These are phyloP conservation scores for Trifolium fragiferum DNA, from an alignment of 306 rosid species.

Conservation along the genomic window DNA sequence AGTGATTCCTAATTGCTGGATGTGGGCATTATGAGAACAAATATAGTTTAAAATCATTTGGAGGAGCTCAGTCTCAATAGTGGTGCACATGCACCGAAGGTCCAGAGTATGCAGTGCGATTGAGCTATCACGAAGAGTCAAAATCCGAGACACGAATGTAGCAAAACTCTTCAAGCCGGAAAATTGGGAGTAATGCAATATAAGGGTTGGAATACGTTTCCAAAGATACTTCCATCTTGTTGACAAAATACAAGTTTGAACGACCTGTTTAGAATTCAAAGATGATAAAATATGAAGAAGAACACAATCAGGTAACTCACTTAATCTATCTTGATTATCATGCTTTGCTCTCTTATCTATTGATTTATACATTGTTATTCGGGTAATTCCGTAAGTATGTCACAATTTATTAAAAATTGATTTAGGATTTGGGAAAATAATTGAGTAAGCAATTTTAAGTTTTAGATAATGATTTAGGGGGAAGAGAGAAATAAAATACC, in stretches of 20 bases:
- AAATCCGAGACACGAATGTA: not conserved
- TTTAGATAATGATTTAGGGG: too few relatives aligned
- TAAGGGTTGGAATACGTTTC: not conserved
- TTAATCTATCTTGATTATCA: constrained; percentile 14
- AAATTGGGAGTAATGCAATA: not conserved
- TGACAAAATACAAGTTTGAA: constrained; percentile 34
- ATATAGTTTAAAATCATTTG: not conserved
- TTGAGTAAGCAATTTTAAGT: too few relatives aligned
- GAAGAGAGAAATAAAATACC: too few relatives aligned
- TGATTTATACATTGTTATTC: too few relatives aligned
- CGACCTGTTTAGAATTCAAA: not conserved
- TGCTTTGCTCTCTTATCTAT: too few relatives aligned
- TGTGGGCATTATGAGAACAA: not conserved
- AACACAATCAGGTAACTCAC: constrained; percentile 31
- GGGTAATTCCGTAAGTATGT: too few relatives aligned
- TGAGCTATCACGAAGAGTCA: constrained; percentile 8
- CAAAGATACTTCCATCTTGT: constrained; percentile 26
- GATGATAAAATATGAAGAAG: constrained; percentile 28
- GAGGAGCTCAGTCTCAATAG: not conserved
- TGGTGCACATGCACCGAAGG: not conserved
- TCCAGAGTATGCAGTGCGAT: not conserved
- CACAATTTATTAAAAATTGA: too few relatives aligned
- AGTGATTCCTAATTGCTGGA: not conserved
- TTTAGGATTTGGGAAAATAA: too few relatives aligned
- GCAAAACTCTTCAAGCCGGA: not conserved